A percentile compares a stretch with the other conserved stretches of the same genome.
Conservation (phyloP, 176 grass and related monocot species). For the Raddia guianensis region DNA sequence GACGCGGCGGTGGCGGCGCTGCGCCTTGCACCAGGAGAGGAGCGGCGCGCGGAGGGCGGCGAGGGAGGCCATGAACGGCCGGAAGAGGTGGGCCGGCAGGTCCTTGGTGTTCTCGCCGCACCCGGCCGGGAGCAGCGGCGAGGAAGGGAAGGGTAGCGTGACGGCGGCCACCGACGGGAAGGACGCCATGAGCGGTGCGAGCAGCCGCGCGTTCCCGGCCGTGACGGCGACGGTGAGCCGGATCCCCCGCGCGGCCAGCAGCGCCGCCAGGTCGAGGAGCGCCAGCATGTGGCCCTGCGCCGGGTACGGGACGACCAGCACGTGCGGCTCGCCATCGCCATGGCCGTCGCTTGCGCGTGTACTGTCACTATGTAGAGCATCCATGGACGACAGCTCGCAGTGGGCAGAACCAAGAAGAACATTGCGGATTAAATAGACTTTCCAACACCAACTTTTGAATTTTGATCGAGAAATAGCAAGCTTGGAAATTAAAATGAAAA, state of each 20-base stretch:
- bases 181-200: slow-evolving; percentile 28
- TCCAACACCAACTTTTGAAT: no score
- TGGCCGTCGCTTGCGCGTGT: not conserved
- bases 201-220: slow-evolving; percentile 44
- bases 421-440: no score
- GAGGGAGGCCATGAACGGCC: slow-evolving; percentile 37
- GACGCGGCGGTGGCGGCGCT: slow-evolving; percentile 6
- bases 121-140: slow-evolving; percentile 7
- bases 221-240: slow-evolving; percentile 47
- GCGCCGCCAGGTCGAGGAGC: slow-evolving; percentile 59
- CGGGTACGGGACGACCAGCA: slow-evolving; percentile 49
- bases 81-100: slow-evolving; percentile 34
- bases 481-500: no score
- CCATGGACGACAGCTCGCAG: not conserved
- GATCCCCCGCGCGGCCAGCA: slow-evolving; percentile 42
- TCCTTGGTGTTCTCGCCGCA: slow-evolving; percentile 60
- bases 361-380: not conserved
- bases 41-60: slow-evolving; percentile 40
- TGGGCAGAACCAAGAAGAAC: not conserved
- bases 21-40: slow-evolving; percentile 36
- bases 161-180: slow-evolving; percentile 30
- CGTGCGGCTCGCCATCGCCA: slow-evolving; percentile 18
- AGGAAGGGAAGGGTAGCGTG: slow-evolving; percentile 41
- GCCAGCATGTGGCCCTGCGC: slow-evolving; percentile 57
- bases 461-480: no score